Evolutionary conservation across 306 rosid genomes (phyloP).

Genomic region (Rubus parviflorus): DNA sequence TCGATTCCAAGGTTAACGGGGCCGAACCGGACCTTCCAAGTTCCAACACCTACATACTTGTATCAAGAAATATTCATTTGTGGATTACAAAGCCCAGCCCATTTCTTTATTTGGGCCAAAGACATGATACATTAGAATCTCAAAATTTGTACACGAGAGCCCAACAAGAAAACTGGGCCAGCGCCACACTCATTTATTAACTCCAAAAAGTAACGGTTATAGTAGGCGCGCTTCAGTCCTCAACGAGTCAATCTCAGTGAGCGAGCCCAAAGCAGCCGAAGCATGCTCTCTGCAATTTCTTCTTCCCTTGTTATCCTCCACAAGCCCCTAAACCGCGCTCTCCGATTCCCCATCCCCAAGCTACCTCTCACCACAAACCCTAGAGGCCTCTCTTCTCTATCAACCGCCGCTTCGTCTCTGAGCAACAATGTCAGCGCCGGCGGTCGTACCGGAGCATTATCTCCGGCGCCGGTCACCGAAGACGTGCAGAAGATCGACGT

Average conservation of each 20-base stretch:
- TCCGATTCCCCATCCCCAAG: conserved; percentile 29
- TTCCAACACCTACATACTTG: no score
- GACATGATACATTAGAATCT: no score
- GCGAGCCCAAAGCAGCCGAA: background rate
- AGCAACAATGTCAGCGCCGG: conserved; percentile 31
- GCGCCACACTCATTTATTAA: no score
- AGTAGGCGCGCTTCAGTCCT: background rate
- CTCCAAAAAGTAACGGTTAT: no score
- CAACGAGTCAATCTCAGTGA: background rate
- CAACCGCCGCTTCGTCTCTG: conserved; percentile 40
- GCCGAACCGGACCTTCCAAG: no score
- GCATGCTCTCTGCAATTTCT: conserved; percentile 24
- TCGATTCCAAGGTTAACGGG: no score
- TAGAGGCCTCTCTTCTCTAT: conserved; percentile 38
- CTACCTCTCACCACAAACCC: conserved; percentile 13
- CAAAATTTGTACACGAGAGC: no score
- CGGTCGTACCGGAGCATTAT: conserved; percentile 48
- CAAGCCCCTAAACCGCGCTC: conserved; percentile 26
- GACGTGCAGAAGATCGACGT: conserved; percentile 68
- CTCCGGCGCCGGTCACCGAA: conserved; percentile 48
- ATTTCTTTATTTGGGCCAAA: no score
- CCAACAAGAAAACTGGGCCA: no score
- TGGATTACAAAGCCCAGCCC: no score
- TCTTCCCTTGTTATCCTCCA: conserved; percentile 30
- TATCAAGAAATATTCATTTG: no score